Base-by-base conservation (phyloP, 768 basidiomycete species). In the Roridomyces roridus region DNA sequence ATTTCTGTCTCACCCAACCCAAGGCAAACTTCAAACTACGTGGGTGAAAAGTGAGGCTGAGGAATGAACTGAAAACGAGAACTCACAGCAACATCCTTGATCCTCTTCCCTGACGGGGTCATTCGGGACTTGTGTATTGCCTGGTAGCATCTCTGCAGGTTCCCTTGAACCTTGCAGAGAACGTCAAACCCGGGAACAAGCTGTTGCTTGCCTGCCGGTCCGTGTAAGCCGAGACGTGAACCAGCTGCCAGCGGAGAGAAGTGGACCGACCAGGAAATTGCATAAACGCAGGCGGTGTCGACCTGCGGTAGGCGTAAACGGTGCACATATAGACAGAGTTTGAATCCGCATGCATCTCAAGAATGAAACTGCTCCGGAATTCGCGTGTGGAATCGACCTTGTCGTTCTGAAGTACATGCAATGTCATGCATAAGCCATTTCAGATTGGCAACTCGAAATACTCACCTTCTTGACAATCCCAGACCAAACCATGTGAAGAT, bases 401-500 rank as follows among this genome's bases (percentile, higher is more conserved):
- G 5, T 21, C 40, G n/a, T 62, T 58, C 61, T 62, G n/a, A 10
- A 14, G 31, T 34, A 10, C 15, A 15, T 34, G 25, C 20, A 5
- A 40, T n/a, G n/a, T n/a, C n/a, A n/a, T n/a, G n/a, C n/a, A n/a
- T n/a, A n/a, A n/a, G n/a, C n/a, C n/a, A n/a, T n/a, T n/a, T n/a
- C n/a, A n/a, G n/a, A n/a, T n/a, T n/a, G n/a, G n/a, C n/a, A n/a
- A n/a, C n/a, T n/a, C n/a, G n/a, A n/a, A n/a, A n/a, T n/a, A 25
- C 41, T 4, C 20, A 66, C 71, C 64, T 68, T 70, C 17, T 52
- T 25, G 3, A 71, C 66, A 12, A 72, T 71, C 6, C 46, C 18
- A 1, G 57, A 42, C 70, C 70, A 72, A 4, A 15, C 60, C 29
- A 31, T 24, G 1, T 31, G 8, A 6, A 71, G 50, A 5, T 50